Evolutionary conservation across 176 grass and related monocot genomes (phyloP).

Genomic region (Alloteropsis semialata): DNA sequence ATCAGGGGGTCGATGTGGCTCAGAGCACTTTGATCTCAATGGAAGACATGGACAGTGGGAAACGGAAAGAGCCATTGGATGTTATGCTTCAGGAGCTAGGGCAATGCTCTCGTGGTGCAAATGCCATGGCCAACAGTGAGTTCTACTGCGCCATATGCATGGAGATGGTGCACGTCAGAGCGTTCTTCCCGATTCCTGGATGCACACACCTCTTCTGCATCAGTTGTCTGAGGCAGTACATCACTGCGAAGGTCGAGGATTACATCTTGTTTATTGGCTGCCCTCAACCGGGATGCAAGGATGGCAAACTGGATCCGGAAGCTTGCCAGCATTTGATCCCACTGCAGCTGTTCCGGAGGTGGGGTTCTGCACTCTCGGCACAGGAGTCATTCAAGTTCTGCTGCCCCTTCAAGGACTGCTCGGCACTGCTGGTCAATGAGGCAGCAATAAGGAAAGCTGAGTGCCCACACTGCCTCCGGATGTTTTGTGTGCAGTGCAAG

Average conservation of each 20-base stretch:
- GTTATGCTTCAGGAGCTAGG: neutral
- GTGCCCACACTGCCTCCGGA: slow-evolving; percentile 54
- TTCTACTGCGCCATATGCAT: slow-evolving; percentile 64
- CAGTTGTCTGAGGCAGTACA: slow-evolving; percentile 51
- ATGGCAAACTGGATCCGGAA: slow-evolving; percentile 35
- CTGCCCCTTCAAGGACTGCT: slow-evolving; percentile 68
- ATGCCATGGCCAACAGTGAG: neutral
- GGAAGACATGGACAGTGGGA: neutral
- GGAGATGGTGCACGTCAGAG: slow-evolving; percentile 13
- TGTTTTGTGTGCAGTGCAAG: slow-evolving; percentile 64
- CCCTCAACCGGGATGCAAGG: slow-evolving; percentile 33
- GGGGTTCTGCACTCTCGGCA: slow-evolving; percentile 44
- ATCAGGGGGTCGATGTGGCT: neutral
- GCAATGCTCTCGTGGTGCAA: slow-evolving; percentile 23
- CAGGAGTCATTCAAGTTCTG: slow-evolving; percentile 44
- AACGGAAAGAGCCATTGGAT: slow-evolving; percentile 9
- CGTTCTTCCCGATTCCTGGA: slow-evolving; percentile 35
- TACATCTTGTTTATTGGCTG: slow-evolving; percentile 39
- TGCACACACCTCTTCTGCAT: slow-evolving; percentile 58
- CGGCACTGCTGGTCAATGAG: slow-evolving; percentile 37
- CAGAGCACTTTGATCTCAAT: neutral
- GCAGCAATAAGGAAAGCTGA: slow-evolving; percentile 7
- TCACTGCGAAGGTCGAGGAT: slow-evolving; percentile 46
- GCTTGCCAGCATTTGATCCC: slow-evolving; percentile 42
- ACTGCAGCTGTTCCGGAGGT: slow-evolving; percentile 28